phyloP scores from a whole-genome alignment of 345 rosid species.

The Syzygium jambos region DNA sequence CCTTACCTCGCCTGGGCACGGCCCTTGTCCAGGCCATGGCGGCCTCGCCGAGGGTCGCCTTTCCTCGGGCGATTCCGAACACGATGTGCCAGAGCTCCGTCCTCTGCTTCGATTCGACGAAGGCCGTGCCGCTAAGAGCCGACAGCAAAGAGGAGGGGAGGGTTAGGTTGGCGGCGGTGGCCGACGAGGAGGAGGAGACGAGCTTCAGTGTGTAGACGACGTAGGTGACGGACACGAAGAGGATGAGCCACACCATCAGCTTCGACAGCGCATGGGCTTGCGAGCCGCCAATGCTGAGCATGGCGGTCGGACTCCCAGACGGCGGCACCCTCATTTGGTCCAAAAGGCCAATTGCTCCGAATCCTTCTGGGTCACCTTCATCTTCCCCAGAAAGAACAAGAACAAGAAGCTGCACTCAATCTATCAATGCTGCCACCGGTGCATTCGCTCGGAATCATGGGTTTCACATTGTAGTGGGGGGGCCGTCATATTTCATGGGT shows the following conservation, averaged over 20 bases:
- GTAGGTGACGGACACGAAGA: conserved; percentile 63
- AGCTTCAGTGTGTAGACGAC: conserved; percentile 83
- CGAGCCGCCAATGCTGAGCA: conserved; percentile 16
- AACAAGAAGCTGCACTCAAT: neutral
- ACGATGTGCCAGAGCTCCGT: conserved; percentile 63
- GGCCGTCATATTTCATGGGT: neutral
- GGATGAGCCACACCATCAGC: conserved; percentile 58
- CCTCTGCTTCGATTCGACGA: neutral
- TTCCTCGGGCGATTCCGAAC: conserved; percentile 54
- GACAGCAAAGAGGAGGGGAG: neutral
- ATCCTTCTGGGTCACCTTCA: conserved; percentile 41
- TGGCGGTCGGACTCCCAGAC: conserved; percentile 34
- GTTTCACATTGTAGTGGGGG: neutral
- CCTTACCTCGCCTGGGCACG: too few species aligned
- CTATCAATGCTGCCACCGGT: neutral
- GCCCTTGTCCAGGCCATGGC: too few species aligned
- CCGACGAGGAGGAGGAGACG: conserved; percentile 39
- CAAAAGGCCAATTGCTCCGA: conserved; percentile 41
- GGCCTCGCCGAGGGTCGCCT: too few species aligned
- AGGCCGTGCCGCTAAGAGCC: neutral
- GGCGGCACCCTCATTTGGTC: conserved; percentile 11
- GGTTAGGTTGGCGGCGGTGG: neutral
- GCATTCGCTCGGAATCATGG: neutral
- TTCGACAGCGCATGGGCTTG: conserved; percentile 41
- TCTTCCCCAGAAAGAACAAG: neutral